Conservation (phyloP, 1,284 basidiomycete genomes). For the Papiliotrema flavescens region DNA sequence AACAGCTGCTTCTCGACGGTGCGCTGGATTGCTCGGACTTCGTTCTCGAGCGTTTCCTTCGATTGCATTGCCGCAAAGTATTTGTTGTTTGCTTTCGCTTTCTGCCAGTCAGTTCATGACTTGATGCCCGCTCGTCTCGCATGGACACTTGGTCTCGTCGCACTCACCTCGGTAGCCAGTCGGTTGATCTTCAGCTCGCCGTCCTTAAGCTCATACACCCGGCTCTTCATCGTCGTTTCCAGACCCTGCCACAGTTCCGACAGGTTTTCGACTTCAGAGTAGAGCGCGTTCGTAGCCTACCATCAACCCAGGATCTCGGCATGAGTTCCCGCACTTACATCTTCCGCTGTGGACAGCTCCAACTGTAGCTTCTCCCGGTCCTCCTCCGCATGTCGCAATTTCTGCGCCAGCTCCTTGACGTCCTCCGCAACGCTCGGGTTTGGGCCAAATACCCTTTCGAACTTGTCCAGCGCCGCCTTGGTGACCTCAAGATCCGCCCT, state of each 20-base stretch:
- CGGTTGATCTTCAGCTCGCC: slow-evolving; percentile 73
- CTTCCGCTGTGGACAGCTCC: slow-evolving; percentile 50
- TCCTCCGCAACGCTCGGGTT: slow-evolving; percentile 54
- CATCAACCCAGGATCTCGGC: background rate
- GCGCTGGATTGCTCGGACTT: slow-evolving; percentile 65
- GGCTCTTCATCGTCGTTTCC: slow-evolving; percentile 75
- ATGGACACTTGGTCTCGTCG: too few relatives aligned
- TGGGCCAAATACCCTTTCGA: slow-evolving; percentile 63
- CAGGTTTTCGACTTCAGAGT: slow-evolving; percentile 79
- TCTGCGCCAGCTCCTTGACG: slow-evolving; percentile 53
- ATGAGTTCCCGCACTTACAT: slow-evolving; percentile 31
- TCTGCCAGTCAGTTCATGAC: slow-evolving; percentile 53
- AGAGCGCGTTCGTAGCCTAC: slow-evolving; percentile 71
- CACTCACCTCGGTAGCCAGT: slow-evolving; percentile 60
- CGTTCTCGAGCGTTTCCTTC: slow-evolving; percentile 75
- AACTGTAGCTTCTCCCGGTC: slow-evolving; percentile 59
- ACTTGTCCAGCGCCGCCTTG: slow-evolving; percentile 56
- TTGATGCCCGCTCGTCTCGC: too few relatives aligned
- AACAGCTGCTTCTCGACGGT: slow-evolving; percentile 74
- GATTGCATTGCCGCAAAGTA: slow-evolving; percentile 87
- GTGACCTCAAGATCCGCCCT: slow-evolving; percentile 28
- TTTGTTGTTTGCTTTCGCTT: slow-evolving; percentile 93
- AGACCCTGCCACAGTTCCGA: slow-evolving; percentile 84
- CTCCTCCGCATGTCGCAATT: slow-evolving; percentile 62
- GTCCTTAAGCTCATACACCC: slow-evolving; percentile 72